phyloP scores from a whole-genome alignment of 2,329 filamentous ascomycete species.

The Pyrenochaeta sp. region DNA sequence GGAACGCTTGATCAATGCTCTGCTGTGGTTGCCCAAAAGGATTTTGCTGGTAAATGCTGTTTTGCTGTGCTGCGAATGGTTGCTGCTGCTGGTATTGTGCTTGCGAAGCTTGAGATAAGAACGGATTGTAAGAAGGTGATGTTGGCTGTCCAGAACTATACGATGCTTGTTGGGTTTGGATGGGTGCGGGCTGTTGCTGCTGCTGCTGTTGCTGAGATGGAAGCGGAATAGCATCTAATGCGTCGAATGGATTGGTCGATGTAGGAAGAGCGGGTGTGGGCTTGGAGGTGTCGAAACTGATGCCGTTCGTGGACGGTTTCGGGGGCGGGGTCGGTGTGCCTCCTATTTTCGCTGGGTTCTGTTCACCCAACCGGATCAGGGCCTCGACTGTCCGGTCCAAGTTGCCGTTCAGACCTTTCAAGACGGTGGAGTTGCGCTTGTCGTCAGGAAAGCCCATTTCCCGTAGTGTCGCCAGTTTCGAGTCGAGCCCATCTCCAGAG shows the following conservation, averaged over 20 bases:
- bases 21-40: slow-evolving; percentile 39
- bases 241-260: slow-evolving; percentile 55
- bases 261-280: slow-evolving; percentile 31
- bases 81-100: slow-evolving; percentile 34
- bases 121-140: slow-evolving; percentile 70
- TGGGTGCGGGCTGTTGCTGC: slow-evolving; percentile 28
- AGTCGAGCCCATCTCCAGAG: slow-evolving; percentile 68
- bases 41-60: slow-evolving; percentile 26
- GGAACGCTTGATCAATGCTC: slow-evolving; percentile 72
- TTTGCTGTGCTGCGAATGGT: slow-evolving; percentile 19
- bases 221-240: slow-evolving; percentile 45
- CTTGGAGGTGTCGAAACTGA: slow-evolving; percentile 51
- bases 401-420: slow-evolving; percentile 85
- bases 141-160: slow-evolving; percentile 33
- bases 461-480: slow-evolving; percentile 76
- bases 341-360: slow-evolving; percentile 51
- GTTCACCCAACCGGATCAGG: slow-evolving; percentile 80
- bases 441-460: slow-evolving; percentile 94
- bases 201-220: slow-evolving; percentile 43
- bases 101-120: slow-evolving; percentile 57
- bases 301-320: slow-evolving; percentile 57
- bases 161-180: slow-evolving; percentile 40
- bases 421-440: slow-evolving; percentile 78
- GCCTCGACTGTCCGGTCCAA: slow-evolving; percentile 86
- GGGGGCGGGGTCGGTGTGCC: slow-evolving; percentile 56